These are phyloP conservation scores for Acacia confusa DNA, from an alignment of 306 rosid species.

Conservation along the genomic window DNA sequence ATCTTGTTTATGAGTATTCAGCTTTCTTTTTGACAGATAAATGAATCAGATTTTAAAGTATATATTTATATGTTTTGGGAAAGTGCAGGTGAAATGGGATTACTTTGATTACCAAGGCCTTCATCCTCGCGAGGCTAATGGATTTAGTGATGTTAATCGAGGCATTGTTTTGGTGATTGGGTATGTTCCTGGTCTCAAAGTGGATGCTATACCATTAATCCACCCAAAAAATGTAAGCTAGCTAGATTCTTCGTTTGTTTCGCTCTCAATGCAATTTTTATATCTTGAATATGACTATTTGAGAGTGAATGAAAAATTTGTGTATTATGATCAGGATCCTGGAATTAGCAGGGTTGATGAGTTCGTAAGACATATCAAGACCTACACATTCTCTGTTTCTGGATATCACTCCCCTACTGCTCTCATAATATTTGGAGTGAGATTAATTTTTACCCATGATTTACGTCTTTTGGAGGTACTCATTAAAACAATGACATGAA, in stretches of 20 bases:
- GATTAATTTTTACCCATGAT: conserved; percentile 13
- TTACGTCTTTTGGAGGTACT: background rate
- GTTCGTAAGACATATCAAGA: conserved; percentile 40
- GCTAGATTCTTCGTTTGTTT: background rate
- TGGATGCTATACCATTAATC: conserved; percentile 22
- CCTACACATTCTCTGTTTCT: conserved; percentile 43
- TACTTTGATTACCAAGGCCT: background rate
- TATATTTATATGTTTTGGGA: background rate
- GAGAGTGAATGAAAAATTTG: background rate
- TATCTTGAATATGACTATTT: background rate
- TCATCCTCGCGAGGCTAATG: conserved; percentile 15
- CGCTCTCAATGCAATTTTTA: background rate
- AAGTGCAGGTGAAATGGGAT: conserved; percentile 32
- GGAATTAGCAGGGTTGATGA: conserved; percentile 20
- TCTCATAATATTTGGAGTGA: conserved; percentile 61
- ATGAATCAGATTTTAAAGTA: background rate
- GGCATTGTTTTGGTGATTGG: conserved; percentile 34
- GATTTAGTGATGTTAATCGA: background rate
- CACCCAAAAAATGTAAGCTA: conserved; percentile 15
- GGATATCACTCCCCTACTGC: conserved; percentile 41
- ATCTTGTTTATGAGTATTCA: background rate
- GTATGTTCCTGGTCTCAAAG: conserved; percentile 34
- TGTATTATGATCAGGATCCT: conserved; percentile 25
- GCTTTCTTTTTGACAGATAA: background rate
- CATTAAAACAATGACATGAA: background rate